phyloP scores from a whole-genome alignment of 371 early-diverging fungal genomes.

The Mucor indicus region DNA sequence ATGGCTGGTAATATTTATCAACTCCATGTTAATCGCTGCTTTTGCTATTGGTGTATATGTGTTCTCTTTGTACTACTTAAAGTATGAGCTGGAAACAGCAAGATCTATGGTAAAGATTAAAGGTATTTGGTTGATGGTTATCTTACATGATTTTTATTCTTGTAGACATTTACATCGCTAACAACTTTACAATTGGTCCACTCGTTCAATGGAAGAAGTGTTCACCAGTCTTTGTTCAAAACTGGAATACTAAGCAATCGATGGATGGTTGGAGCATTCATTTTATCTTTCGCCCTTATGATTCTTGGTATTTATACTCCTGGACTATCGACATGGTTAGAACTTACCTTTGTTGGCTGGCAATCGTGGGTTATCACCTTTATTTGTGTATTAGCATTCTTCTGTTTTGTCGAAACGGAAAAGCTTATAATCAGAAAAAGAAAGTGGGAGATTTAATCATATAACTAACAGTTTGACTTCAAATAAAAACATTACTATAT shows the following conservation, averaged over 20 bases:
- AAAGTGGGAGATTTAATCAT: too few species aligned
- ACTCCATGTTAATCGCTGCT: slow-evolving; percentile 57
- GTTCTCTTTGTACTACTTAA: slow-evolving; percentile 41
- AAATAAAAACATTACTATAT: too few species aligned
- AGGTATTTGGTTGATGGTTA: not conserved
- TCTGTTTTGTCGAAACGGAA: slow-evolving; percentile 66
- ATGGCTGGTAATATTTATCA: slow-evolving; percentile 23
- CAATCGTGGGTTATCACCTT: slow-evolving; percentile 76
- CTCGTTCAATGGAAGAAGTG: slow-evolving; percentile 74
- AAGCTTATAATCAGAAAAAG: slow-evolving; percentile 50
- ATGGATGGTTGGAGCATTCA: slow-evolving; percentile 75
- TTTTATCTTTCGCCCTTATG: slow-evolving; percentile 65
- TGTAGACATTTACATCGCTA: slow-evolving; percentile 70
- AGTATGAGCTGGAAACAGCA: slow-evolving; percentile 10
- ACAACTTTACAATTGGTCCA: slow-evolving; percentile 81
- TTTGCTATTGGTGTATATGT: slow-evolving; percentile 53
- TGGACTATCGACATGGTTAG: slow-evolving; percentile 54
- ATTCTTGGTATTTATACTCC: slow-evolving; percentile 78
- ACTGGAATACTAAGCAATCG: slow-evolving; percentile 69
- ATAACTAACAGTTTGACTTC: too few species aligned
- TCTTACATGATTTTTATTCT: not conserved
- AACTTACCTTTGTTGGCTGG: slow-evolving; percentile 61
- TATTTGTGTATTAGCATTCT: slow-evolving; percentile 64
- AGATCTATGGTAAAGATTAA: slow-evolving; percentile 20
- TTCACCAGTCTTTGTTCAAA: slow-evolving; percentile 64